Base-by-base conservation (phyloP, 371 early-diverging fungal species). In the Mortierella sp. region DNA sequence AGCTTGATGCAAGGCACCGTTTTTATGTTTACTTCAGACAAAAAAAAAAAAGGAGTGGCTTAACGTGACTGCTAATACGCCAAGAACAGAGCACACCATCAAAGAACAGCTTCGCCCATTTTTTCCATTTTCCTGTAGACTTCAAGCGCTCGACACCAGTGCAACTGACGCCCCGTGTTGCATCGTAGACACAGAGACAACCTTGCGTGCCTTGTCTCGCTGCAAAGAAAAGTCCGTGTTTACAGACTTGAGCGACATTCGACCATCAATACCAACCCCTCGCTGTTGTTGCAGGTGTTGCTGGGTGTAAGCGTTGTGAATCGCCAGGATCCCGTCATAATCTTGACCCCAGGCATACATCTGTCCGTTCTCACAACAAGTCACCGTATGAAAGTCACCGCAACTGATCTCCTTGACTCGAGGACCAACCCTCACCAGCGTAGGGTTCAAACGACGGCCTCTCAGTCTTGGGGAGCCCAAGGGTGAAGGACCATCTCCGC, bases 291-390 rank as follows among this genome's bases (percentile, higher is more conserved):
- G 29, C 29, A 39, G 22, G 8, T 14, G 44, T 31, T 19, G 43
- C 39, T 50, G 53, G 31, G 24, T 22, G 61, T 6, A 22, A 11
- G n/a, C 65, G 16, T 39, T 68, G 19, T 79, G 80, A 26, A 79
- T 65, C 31, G 71, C 48, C 8, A 80, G n/a, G 14, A 76, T 44
- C 11, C 80, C 73, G 10, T 70, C 72, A 41, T 64, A 76, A 0
- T 77, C 81, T 45, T 65, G 66, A 9, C 81, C 81, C 81, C 81
- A 80, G 16, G 48, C 61, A 44, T 44, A 80, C 71, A 76, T 73
- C 41, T 76, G 73, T 14, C 81, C 81, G 24, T 16, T 69, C 7
- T 73, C 73, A 7, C 70, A 70, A 26, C 73, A 77, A 0, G 47
- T 63, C 40, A 65, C 64, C n/a, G 81, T 80, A 31, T 76, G 77